These are phyloP conservation scores for Melaleuca alternifolia DNA, from an alignment of 345 rosid species.

Conservation along the genomic window DNA sequence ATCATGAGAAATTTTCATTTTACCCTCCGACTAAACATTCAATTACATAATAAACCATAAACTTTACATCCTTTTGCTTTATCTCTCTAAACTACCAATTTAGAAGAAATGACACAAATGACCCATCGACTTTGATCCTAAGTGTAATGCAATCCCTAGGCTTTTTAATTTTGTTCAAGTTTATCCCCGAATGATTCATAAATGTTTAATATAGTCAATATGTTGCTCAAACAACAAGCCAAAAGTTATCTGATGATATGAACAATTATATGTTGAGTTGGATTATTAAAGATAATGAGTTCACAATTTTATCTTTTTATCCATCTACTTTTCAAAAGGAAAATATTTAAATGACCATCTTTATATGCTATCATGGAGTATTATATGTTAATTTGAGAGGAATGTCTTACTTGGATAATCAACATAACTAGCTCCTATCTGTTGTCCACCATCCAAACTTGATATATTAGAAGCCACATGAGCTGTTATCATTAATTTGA, in stretches of 20 bases:
- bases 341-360: neutral
- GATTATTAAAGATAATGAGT: neutral
- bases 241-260: neutral
- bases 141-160: neutral
- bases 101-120: too few relatives aligned
- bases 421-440: neutral
- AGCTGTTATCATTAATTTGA: neutral
- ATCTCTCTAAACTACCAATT: neutral
- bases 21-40: neutral
- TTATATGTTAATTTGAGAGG: neutral
- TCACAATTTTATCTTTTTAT: neutral
- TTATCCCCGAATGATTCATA: accelerated
- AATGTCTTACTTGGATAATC: neutral
- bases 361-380: neutral
- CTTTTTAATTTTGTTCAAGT: neutral
- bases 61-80: neutral
- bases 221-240: neutral
- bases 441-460: neutral
- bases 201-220: neutral
- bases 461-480: neutral
- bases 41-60: neutral
- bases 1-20: neutral
- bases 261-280: neutral
- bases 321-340: neutral
- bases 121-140: neutral